These are phyloP conservation scores for Naganishia sp. DNA, from an alignment of 1,284 basidiomycete genomes.

Conservation along the genomic window DNA sequence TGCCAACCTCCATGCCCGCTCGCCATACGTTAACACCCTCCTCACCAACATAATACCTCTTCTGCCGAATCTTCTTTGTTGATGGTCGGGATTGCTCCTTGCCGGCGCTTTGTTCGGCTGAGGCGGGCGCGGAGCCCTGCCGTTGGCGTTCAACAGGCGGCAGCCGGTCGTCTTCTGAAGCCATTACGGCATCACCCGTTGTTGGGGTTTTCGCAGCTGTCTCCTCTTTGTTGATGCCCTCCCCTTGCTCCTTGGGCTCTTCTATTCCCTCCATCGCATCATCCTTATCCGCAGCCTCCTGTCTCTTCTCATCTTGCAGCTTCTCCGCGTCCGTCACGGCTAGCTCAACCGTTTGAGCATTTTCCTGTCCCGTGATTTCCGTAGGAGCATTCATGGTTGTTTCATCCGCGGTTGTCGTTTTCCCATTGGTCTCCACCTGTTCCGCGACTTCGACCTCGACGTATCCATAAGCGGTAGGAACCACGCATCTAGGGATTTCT, in stretches of 20 bases:
- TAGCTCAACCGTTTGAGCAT: not conserved
- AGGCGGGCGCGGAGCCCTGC: constrained; percentile 30
- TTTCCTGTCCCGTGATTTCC: constrained; percentile 55
- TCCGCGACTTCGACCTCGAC: constrained; percentile 52
- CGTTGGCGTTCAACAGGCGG: constrained; percentile 59
- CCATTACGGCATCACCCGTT: not conserved
- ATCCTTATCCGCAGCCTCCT: not conserved
- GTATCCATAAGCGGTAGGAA: constrained; percentile 88
- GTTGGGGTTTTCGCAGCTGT: not conserved
- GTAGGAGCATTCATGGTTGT: constrained; percentile 37
- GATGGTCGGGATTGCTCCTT: constrained; percentile 33
- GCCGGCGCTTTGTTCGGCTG: constrained; percentile 28
- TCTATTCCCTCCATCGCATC: constrained; percentile 24
- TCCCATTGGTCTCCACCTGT: not conserved
- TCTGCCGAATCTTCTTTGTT: constrained; percentile 54
- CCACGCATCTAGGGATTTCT: constrained; percentile 88
- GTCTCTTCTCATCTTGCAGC: constrained; percentile 5
- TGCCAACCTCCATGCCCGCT: constrained; percentile 78
- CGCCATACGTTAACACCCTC: constrained; percentile 91
- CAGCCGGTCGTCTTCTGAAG: constrained; percentile 9
- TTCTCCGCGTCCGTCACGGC: constrained; percentile 3
- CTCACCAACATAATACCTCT: constrained; percentile 82
- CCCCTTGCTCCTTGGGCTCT: constrained; percentile 1
- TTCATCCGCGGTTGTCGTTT: not conserved
- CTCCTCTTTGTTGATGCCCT: not conserved